phyloP scores from a whole-genome alignment of 2,329 filamentous ascomycete genomes.

The Ophiostoma himal-ulmi region DNA sequence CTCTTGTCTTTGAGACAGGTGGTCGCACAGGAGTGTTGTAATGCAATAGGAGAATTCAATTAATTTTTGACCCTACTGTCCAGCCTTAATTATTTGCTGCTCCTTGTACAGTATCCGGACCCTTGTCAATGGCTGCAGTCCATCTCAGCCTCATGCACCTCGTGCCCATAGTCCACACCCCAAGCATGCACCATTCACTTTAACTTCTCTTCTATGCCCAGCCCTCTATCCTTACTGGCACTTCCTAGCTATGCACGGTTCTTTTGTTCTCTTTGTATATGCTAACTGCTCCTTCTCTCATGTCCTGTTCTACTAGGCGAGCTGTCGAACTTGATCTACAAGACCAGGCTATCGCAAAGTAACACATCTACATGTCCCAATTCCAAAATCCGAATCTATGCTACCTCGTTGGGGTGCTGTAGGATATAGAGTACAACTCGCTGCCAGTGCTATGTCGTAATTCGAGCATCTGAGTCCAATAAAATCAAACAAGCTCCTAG shows the following conservation, averaged over 20 bases:
- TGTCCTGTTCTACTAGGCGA: too few species aligned
- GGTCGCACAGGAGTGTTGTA: neutral
- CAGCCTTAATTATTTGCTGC: too few species aligned
- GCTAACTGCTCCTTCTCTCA: too few species aligned
- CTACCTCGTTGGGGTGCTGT: neutral
- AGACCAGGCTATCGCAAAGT: neutral
- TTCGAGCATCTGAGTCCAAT: neutral
- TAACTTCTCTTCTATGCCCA: neutral
- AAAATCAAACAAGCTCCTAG: neutral
- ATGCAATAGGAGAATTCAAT: neutral
- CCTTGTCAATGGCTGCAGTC: neutral
- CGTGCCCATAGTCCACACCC: neutral
- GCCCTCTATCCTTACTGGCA: neutral
- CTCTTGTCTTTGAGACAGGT: neutral
- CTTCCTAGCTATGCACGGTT: neutral
- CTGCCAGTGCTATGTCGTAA: neutral
- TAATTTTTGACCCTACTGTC: too few species aligned
- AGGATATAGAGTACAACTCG: neutral
- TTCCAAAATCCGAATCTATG: neutral
- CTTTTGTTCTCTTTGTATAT: neutral
- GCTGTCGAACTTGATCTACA: neutral
- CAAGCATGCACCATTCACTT: neutral
- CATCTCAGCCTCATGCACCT: neutral
- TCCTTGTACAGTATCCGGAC: neutral
- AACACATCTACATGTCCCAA: neutral